Evolutionary conservation across 2,329 filamentous ascomycete species (phyloP), one percentile per base, ranked within the genome.

Genomic region (Westerdykella sp.): DNA sequence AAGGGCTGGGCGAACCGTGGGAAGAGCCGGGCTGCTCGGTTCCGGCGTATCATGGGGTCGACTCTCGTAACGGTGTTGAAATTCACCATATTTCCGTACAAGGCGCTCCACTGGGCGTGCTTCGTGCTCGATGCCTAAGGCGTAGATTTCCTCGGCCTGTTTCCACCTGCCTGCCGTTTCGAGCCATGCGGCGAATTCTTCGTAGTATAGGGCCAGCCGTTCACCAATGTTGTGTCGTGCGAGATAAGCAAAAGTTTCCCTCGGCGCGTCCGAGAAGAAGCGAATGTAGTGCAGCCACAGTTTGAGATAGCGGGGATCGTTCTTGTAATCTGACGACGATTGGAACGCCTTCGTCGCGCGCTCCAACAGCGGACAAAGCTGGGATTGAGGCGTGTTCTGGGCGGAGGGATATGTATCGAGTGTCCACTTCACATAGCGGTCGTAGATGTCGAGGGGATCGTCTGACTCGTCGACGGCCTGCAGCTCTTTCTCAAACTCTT

Each of bases 371-470:
- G 83, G 83, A 47, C 93, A 82, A 12, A 98, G 79, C 58, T 93
- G 87, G n/a, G 91, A 95, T 59, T 94, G 82, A 1, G 87, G 78
- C 23, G 90, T 95, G 42, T 90, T 88, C 71, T 96, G 90, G 18
- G 91, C 87, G 0, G 90, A 91, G 2, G 93, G 91, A 65, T 97
- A 98, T 41, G 91, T 85, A 66, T 96, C 87, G 22, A 97, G 73
- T 1, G 90, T 95, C 93, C 93, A 98, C 69, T 88, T 88, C 45
- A 97, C 87, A 64, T 98, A 98, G 64, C 93, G 84, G 66, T 97
- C 91, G 71, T 88, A 98, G 48, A 96, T 79, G 59, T 97, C 93
- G 38, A 98, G 80, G 1, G 93, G 93, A 60, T 98, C 93, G 63
- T 98, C 93, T 0, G 87, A 87, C 64, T 98, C 93, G 50, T 80